Conservation (phyloP, 805 yeast genomes). For the Candida rishiriensis region DNA sequence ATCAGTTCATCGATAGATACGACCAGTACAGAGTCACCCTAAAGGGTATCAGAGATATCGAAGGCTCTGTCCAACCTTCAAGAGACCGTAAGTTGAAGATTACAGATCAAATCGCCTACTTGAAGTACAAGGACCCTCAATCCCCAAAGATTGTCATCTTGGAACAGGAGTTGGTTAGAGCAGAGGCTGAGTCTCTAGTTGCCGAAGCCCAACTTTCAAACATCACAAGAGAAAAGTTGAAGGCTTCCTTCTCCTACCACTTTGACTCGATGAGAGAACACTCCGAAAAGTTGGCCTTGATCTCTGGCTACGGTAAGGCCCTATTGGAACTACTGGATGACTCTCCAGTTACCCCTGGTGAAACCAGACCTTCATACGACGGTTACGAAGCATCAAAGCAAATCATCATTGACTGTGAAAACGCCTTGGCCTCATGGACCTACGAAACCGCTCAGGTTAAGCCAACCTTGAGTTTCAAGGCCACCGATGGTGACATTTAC, state of each 20-base stretch:
- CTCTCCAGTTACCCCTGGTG: conserved; percentile 87
- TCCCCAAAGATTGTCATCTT: conserved; percentile 75
- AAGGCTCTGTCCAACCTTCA: conserved; percentile 83
- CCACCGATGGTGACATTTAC: conserved; percentile 41
- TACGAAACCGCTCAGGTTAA: conserved; percentile 76
- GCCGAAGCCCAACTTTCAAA: conserved; percentile 90
- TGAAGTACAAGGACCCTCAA: conserved; percentile 82
- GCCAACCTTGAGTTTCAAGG: conserved; percentile 70
- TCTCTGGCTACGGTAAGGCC: conserved; percentile 89
- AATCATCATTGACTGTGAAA: conserved; percentile 81
- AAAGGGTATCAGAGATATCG: conserved; percentile 78
- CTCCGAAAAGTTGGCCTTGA: conserved; percentile 79
- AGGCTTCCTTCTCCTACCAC: conserved; percentile 79
- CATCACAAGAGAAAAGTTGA: conserved; percentile 81
- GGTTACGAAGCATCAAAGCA: conserved; percentile 88
- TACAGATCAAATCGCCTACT: conserved; percentile 78
- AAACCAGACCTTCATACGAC: conserved; percentile 84
- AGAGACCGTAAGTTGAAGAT: conserved; percentile 83
- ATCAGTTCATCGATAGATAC: conserved; percentile 79
- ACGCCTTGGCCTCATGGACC: conserved; percentile 80
- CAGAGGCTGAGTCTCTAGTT: conserved; percentile 86
- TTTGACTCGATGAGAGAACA: conserved; percentile 83
- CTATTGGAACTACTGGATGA: conserved; percentile 78
- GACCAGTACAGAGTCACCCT: conserved; percentile 83
- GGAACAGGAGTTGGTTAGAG: conserved; percentile 87